Percentiles rank a stretch among this genome's conserved stretches.
Evolutionary conservation across 169 alveolate species (phyloP).

Genomic region (Eimeria tenella): DNA sequence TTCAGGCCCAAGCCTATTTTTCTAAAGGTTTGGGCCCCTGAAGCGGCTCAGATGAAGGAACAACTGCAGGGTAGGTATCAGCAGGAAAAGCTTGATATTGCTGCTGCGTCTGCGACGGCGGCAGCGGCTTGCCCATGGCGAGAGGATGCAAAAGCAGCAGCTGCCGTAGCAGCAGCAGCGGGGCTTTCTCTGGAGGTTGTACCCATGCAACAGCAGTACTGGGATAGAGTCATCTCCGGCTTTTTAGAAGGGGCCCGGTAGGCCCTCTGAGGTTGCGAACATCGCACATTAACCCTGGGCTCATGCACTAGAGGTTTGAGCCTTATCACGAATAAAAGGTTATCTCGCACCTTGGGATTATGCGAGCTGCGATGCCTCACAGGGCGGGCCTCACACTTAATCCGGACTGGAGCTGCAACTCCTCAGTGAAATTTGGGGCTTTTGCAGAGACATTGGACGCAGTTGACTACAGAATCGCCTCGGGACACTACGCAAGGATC

Average conservation of each 20-base stretch:
- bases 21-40: slow-evolving; percentile 82
- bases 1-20: slow-evolving; percentile 82
- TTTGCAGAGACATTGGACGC: slow-evolving; percentile 77
- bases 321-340: not conserved
- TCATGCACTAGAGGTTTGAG: not conserved
- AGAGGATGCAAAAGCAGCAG: slow-evolving; percentile 80
- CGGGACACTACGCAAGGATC: slow-evolving; percentile 88
- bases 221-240: slow-evolving; percentile 77
- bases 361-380: slow-evolving; percentile 6
- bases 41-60: slow-evolving; percentile 59
- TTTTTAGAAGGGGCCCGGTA: slow-evolving; percentile 71
- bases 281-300: not conserved
- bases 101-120: slow-evolving; percentile 49
- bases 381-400: slow-evolving; percentile 86
- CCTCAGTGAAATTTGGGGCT: slow-evolving; percentile 84
- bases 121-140: slow-evolving; percentile 82
- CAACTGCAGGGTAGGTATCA: not conserved
- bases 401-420: slow-evolving; percentile 88
- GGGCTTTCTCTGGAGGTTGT: slow-evolving; percentile 82
- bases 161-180: slow-evolving; percentile 65
- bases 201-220: slow-evolving; percentile 84
- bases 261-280: not conserved
- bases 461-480: slow-evolving; percentile 76
- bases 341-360: not conserved
- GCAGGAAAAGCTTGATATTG: not conserved